Evolutionary conservation across 768 basidiomycete species (phyloP).

Genomic region (Cystofilobasidium ferigula): DNA sequence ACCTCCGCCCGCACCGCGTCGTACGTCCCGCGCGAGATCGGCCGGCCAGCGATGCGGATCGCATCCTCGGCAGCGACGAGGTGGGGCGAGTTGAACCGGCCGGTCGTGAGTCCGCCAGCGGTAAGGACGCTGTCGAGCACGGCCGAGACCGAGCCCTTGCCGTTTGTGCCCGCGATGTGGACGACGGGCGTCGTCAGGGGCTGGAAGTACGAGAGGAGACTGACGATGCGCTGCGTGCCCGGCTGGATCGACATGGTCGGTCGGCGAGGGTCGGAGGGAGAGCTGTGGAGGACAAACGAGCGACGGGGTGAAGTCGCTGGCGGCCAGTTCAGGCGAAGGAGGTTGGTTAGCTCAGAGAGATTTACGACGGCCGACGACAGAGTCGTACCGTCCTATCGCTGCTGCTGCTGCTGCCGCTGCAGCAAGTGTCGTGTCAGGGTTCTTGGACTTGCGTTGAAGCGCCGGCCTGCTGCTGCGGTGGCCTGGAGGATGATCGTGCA

Average conservation of each 20-base stretch:
- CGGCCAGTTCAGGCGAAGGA: too few relatives aligned
- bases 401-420: too few relatives aligned
- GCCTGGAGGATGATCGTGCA: too few relatives aligned
- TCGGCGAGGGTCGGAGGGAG: background rate
- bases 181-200: conserved; percentile 65
- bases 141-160: conserved; percentile 86
- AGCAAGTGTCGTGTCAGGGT: too few relatives aligned
- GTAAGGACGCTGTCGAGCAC: conserved; percentile 65
- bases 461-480: too few relatives aligned
- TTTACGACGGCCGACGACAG: too few relatives aligned
- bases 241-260: conserved; percentile 32
- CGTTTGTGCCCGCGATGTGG: conserved; percentile 92
- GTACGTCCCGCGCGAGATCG: conserved; percentile 49
- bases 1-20: conserved; percentile 44
- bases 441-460: too few relatives aligned
- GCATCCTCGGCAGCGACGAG: conserved; percentile 65
- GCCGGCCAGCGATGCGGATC: conserved; percentile 54
- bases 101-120: conserved; percentile 51
- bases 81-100: conserved; percentile 87
- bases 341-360: background rate
- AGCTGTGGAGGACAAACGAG: background rate
- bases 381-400: too few relatives aligned
- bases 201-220: conserved; percentile 46
- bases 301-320: too few relatives aligned
- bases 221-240: conserved; percentile 34